Evolutionary conservation across 1,139 yeast genomes (phyloP).

Genomic region (Trichomonascaceae sp.): DNA sequence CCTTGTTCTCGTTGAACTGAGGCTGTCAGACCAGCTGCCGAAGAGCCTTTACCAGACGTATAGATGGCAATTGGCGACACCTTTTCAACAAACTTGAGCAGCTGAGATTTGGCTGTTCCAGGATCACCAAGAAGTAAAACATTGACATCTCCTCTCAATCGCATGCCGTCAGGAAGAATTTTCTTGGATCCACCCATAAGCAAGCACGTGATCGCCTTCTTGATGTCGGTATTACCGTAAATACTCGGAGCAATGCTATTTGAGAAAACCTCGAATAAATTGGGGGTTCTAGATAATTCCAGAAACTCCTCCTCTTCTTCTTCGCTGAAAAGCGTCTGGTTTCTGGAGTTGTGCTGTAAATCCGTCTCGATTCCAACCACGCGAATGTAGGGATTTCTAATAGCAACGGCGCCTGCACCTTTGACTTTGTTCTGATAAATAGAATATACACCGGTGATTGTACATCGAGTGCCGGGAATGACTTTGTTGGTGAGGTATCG

Average conservation of each 20-base stretch:
- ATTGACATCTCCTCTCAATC: conserved; percentile 94
- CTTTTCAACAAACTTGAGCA: conserved; percentile 89
- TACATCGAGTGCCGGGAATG: conserved; percentile 92
- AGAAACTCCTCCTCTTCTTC: conserved; percentile 92
- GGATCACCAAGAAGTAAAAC: conserved; percentile 94
- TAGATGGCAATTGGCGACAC: conserved; percentile 92
- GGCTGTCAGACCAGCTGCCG: conserved; percentile 99
- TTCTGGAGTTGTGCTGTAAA: conserved; percentile 61
- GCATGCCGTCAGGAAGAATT: conserved; percentile 89
- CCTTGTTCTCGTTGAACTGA: conserved; percentile 88
- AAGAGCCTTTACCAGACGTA: conserved; percentile 98
- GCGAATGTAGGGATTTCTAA: conserved; percentile 85
- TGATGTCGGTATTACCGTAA: conserved; percentile 88
- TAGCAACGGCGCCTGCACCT: conserved; percentile 65
- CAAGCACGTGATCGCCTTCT: conserved; percentile 87
- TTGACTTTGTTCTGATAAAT: conserved; percentile 65
- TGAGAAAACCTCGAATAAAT: conserved; percentile 78
- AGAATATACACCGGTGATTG: conserved; percentile 86
- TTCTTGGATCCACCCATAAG: conserved; percentile 94
- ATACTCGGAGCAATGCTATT: conserved; percentile 93
- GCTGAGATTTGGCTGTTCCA: conserved; percentile 97
- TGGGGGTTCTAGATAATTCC: conserved; percentile 72
- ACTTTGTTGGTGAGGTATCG: conserved; percentile 84
- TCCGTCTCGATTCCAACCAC: conserved; percentile 85
- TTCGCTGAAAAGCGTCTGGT: conserved; percentile 69